Conservation (phyloP, 2,329 filamentous ascomycete species). For the Arthrinium puccinioides region DNA sequence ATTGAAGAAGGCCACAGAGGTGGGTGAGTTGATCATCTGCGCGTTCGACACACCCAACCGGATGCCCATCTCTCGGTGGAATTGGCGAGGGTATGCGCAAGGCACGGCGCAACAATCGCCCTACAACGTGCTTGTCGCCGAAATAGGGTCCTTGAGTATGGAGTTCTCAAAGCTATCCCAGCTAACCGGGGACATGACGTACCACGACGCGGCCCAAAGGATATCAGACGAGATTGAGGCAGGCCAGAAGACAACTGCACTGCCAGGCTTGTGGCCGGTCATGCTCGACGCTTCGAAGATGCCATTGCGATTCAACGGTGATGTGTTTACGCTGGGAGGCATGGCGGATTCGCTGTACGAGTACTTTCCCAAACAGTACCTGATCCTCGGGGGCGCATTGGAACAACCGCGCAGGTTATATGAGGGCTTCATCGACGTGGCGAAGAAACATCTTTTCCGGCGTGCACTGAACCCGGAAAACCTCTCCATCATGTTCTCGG, state of each 20-base stretch:
- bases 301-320: conserved; percentile 39
- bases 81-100: conserved; percentile 12
- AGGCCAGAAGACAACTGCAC: conserved; percentile 25
- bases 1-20: conserved; percentile 29
- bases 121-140: conserved; percentile 15
- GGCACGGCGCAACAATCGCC: conserved; percentile 14
- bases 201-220: conserved; percentile 21
- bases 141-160: conserved; percentile 23
- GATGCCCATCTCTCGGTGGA: conserved; percentile 22
- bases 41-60: conserved; percentile 24
- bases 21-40: conserved; percentile 29
- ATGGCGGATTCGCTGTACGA: conserved; percentile 38
- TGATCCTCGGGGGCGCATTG: conserved; percentile 51
- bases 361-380: conserved; percentile 42
- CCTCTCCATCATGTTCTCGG: conserved; percentile 53
- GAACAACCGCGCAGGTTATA: conserved; percentile 56
- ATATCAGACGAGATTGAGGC: conserved; percentile 17
- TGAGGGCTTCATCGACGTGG: conserved; percentile 49
- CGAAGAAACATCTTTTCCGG: conserved; percentile 55
- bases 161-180: conserved; percentile 24
- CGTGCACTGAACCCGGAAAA: conserved; percentile 52
- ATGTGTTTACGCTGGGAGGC: conserved; percentile 25
- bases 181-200: conserved; percentile 22
- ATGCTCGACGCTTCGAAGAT: conserved; percentile 48
- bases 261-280: conserved; percentile 59